These are phyloP conservation scores for Pleurotus tuber-regium DNA, from an alignment of 768 basidiomycete species.

Conservation along the genomic window DNA sequence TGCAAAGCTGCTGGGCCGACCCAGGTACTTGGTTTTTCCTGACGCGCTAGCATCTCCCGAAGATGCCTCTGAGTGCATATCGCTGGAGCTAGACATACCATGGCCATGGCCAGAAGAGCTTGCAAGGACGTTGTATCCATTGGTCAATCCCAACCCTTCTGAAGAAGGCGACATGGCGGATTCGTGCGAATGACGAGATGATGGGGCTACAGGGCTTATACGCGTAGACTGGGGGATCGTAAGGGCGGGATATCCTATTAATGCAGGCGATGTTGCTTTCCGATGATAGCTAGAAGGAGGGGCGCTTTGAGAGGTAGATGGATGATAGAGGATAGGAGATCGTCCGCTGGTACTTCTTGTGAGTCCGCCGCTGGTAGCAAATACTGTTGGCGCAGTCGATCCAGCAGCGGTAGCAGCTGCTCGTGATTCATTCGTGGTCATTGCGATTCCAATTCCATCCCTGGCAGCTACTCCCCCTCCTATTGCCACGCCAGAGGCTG, in stretches of 20 bases:
- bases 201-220: not conserved
- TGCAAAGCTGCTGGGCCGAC: not conserved
- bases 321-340: not conserved
- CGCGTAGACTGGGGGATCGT: too few relatives aligned
- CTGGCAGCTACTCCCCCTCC: not conserved
- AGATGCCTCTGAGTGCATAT: not conserved
- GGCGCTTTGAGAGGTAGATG: not conserved
- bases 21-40: not conserved
- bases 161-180: not conserved
- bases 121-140: not conserved
- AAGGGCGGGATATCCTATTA: too few relatives aligned
- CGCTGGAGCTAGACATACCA: not conserved
- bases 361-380: not conserved
- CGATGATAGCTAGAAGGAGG: constrained; percentile 3
- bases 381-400: not conserved
- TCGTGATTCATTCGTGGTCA: not conserved
- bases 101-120: not conserved
- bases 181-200: not conserved
- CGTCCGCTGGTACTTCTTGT: not conserved
- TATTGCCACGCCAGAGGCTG: not conserved
- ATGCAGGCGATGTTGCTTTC: not conserved
- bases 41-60: not conserved
- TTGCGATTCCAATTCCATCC: not conserved
- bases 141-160: not conserved
- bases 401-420: not conserved